phyloP scores from a whole-genome alignment of 768 basidiomycete species.

The Mycena venus region DNA sequence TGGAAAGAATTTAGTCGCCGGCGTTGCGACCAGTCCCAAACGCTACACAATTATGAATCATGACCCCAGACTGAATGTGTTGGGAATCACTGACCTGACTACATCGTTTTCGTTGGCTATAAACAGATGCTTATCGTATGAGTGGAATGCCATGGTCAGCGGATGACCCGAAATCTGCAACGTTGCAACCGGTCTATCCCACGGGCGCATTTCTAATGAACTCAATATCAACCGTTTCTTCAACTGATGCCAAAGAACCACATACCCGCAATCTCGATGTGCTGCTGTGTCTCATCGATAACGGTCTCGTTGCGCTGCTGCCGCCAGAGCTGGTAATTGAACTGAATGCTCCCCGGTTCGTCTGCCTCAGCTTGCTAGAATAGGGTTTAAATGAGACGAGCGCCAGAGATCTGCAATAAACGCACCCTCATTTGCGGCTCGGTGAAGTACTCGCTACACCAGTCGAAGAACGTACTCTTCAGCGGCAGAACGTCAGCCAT shows the following conservation, averaged over 20 bases:
- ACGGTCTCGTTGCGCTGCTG: conserved; percentile 91
- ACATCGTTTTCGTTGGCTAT: conserved; percentile 89
- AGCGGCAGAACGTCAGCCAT: conserved; percentile 90
- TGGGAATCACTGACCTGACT: conserved; percentile 71
- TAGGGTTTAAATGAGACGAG: conserved; percentile 2
- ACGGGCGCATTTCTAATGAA: conserved; percentile 71
- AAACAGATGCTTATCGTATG: conserved; percentile 91
- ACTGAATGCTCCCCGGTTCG: conserved; percentile 94
- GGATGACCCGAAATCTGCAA: conserved; percentile 73
- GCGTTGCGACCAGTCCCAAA: conserved; percentile 94
- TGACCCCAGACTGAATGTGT: background rate
- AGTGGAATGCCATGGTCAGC: conserved; percentile 88
- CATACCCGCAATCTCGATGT: conserved; percentile 83
- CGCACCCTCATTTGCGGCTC: conserved; percentile 98
- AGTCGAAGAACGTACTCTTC: conserved; percentile 94
- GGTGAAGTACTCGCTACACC: conserved; percentile 97
- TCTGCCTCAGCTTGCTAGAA: conserved; percentile 91
- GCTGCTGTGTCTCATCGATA: conserved; percentile 73
- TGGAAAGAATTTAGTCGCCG: conserved; percentile 86
- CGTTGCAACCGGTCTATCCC: conserved; percentile 81
- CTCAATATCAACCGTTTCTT: conserved; percentile 1
- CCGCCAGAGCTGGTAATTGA: conserved; percentile 96
- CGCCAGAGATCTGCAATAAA: conserved; percentile 6
- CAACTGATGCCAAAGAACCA: conserved; percentile 24
- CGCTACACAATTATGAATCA: conserved; percentile 58